These are phyloP conservation scores for Solanum raphanifolium DNA, from an alignment of 257 asterid genomes.

Conservation along the genomic window DNA sequence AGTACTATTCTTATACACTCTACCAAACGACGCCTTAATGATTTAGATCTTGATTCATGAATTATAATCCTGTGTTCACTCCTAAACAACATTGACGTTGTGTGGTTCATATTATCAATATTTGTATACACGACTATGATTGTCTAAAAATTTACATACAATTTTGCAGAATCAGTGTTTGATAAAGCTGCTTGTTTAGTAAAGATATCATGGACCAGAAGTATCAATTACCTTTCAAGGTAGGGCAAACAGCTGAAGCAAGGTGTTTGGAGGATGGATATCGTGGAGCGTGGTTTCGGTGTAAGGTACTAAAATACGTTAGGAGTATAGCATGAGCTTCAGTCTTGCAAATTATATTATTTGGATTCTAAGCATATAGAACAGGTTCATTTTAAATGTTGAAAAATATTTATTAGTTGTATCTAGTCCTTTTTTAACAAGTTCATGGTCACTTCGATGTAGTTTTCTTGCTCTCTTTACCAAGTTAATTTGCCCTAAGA, in stretches of 20 bases:
- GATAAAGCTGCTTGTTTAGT: not conserved
- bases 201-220: not conserved
- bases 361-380: not conserved
- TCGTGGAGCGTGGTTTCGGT: slow-evolving; percentile 20
- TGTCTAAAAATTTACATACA: not conserved
- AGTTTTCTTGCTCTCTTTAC: not conserved
- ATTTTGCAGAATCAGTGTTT: not conserved
- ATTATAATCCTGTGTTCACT: not conserved
- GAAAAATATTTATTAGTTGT: not conserved
- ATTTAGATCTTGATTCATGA: not conserved
- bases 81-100: not conserved
- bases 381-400: not conserved
- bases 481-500: not conserved
- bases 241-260: slow-evolving; percentile 13
- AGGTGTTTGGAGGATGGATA: not conserved
- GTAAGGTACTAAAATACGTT: not conserved
- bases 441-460: not conserved
- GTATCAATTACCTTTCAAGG: slow-evolving; percentile 4
- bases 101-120: not conserved
- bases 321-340: not conserved
- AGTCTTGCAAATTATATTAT: not conserved
- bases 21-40: not conserved
- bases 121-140: not conserved
- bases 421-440: not conserved
- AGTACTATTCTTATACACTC: not conserved